Percentiles rank a stretch among this genome's conserved stretches.
These are phyloP conservation scores for Heracleum sosnowskyi DNA, from an alignment of 129 eudicot genomes.

Conservation along the genomic window DNA sequence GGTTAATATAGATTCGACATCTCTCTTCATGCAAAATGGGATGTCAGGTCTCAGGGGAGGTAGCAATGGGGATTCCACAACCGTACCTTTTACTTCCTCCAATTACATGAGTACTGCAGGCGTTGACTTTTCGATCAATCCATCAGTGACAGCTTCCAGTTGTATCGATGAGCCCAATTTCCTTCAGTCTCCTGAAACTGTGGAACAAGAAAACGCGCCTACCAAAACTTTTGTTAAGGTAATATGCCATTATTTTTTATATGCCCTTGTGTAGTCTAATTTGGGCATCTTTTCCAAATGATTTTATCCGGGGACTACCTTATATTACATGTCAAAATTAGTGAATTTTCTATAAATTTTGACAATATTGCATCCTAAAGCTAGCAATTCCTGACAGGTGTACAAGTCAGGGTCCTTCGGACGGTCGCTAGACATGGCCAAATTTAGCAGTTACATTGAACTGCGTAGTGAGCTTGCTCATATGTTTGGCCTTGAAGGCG, in stretches of 20 bases:
- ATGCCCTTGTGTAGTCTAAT: neutral
- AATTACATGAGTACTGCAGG: constrained; percentile 34
- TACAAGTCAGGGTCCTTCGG: constrained; percentile 73
- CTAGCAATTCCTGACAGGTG: constrained; percentile 36
- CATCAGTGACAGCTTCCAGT: constrained; percentile 65
- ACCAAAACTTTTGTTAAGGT: constrained; percentile 73
- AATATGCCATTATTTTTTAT: constrained; percentile 1
- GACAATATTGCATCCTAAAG: constrained; percentile 1
- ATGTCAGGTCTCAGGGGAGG: constrained; percentile 23
- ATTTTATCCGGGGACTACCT: neutral
- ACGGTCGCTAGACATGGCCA: constrained; percentile 65
- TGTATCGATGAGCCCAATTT: constrained; percentile 70
- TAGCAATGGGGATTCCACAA: constrained; percentile 34
- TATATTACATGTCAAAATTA: neutral
- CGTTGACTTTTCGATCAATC: constrained; percentile 40
- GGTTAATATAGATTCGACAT: constrained; percentile 41
- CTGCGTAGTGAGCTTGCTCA: constrained; percentile 80
- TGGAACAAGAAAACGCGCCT: constrained; percentile 53
- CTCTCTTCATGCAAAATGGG: constrained; percentile 46
- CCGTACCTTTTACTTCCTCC: constrained; percentile 36
- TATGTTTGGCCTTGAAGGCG: constrained; percentile 86
- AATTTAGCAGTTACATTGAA: constrained; percentile 84
- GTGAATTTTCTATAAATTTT: neutral
- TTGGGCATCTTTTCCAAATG: neutral
- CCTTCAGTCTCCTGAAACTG: constrained; percentile 58